Base-by-base conservation (phyloP, 192 early-diverging fungal genomes). In the Gonapodya sp. region DNA sequence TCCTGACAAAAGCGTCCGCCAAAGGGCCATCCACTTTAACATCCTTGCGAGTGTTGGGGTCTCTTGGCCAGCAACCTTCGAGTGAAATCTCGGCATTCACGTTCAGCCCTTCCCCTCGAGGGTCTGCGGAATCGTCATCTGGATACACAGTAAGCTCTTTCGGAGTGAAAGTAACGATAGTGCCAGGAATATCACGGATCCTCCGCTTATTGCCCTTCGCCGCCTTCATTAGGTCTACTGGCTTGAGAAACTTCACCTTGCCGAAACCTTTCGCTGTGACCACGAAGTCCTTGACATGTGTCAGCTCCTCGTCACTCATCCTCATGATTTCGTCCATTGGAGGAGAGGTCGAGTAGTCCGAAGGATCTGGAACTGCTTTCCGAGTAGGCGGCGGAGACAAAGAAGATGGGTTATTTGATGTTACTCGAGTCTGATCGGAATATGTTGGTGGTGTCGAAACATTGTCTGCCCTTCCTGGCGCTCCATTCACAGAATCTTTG, bases 91-190 rank as follows among this genome's bases (percentile, higher is more conserved):
- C 82, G 0, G 96, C 96, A 0, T 92, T 92, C 0, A 96, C 94
- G 83, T 99, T 99, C 30, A 99, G 84, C 1, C 95, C 96, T 81
- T 90, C 82, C 2, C 98, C 98, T 33, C 89, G 89, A 1, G 93
- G 89, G 73, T 95, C 94, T 84, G 95, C 96, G 36, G 86, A 85
- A 31, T 82, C 82, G 37, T 95, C 92, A 78, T 95, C 93, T 0
- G 95, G 94, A 83, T 98, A 97, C 18, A 99, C 94, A 0, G 86
- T 90, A 84, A 90, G 89, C 36, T 88, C 86, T 78, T 91, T 92
- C 36, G 88, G 86, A 34, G 84, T 86, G 34, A 99, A 90, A 31
- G 92, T 81, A n/a, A 99, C 92, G 35, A 96, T 89, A 8, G 85
- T 84, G 32, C 94, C 98, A 16, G 93, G 89, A 78, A 99, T 96